Base-by-base conservation (phyloP, 352 stramenopile genomes). In the Pythium volutum region DNA sequence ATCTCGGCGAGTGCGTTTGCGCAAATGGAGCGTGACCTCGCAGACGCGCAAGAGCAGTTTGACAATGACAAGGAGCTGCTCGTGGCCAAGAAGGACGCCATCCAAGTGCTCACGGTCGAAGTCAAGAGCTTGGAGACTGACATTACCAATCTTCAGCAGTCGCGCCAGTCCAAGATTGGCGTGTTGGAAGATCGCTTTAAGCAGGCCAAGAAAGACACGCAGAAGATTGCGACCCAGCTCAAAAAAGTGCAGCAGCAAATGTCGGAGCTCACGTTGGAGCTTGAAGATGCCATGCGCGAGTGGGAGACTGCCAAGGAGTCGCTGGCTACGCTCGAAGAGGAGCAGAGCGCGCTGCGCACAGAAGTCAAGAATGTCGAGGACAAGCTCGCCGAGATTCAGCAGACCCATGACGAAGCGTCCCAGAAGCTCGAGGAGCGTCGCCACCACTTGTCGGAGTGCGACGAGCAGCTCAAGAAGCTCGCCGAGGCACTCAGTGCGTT, bases 391-490 rank as follows among this genome's bases (percentile, higher is more conserved):
- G 71, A 84, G 41, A 84, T 91, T 29, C 76, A 96, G 52, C 58
- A 64, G 29, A 82, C 81, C 2, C 85, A 87, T 50, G 71, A 84
- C 3, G 73, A 84, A 29, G 76, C 83, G 3, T 81, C 78, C 6
- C 56, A 81, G 20, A 81, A 91, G 51, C 67, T 94, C 15, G 79
- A 92, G 68, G 72, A 89, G 66, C 72, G 79, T 22, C 67, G 84
- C 47, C 84, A 75, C 52, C 74, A 91, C 41, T 57, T 95, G 50
- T 90, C 81, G 11, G 60, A 92, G 62, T 97, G 82, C 57, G 97
- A 98, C 39, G 76, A 97, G 27, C 88, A 98, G 50, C 76, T 98
- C 2, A 96, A 95, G 59, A 75, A 88, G n/a, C 70, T 99, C 2
- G 76, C 81, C 22, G 71, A 74, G n/a, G 87, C 85, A 42, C 75